Percentiles rank a stretch among this genome's conserved stretches.
phyloP scores from a whole-genome alignment of 129 eudicot genomes.

The Mikania micrantha region DNA sequence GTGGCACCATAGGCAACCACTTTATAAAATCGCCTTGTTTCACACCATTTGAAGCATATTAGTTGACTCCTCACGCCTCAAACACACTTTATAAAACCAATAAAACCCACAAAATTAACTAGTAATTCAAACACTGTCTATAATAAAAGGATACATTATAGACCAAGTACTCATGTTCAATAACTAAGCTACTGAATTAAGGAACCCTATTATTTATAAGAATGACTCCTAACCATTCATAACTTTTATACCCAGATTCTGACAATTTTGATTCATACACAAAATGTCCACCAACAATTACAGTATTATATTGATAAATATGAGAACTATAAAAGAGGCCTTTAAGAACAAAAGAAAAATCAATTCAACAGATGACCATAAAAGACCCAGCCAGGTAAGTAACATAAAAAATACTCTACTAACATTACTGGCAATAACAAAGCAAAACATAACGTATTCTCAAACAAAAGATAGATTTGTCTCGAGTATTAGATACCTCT shows the following conservation, averaged over 20 bases:
- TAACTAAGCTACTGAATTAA: neutral
- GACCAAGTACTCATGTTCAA: neutral
- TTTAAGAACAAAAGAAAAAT: neutral
- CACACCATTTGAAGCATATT: too few relatives aligned
- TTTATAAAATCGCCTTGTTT: too few relatives aligned
- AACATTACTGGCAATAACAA: neutral
- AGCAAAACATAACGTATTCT: neutral
- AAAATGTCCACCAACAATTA: neutral
- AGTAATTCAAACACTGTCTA: neutral
- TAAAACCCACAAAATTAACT: neutral
- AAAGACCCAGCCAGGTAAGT: neutral
- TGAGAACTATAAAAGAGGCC: neutral
- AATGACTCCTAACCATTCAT: neutral
- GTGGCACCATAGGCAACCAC: too few relatives aligned
- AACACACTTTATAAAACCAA: neutral
- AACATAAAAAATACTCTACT: neutral
- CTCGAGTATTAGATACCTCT: conserved; percentile 40
- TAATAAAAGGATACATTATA: neutral
- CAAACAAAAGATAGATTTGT: conserved; percentile 1
- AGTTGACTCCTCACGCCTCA: neutral
- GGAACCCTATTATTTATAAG: neutral
- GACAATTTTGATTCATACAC: neutral
- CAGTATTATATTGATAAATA: neutral
- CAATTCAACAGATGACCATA: neutral
- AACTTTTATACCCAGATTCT: neutral